Percentiles rank a stretch among this genome's conserved stretches.
phyloP scores from a whole-genome alignment of 192 early-diverging fungal genomes.

The Coemansia sp. region DNA sequence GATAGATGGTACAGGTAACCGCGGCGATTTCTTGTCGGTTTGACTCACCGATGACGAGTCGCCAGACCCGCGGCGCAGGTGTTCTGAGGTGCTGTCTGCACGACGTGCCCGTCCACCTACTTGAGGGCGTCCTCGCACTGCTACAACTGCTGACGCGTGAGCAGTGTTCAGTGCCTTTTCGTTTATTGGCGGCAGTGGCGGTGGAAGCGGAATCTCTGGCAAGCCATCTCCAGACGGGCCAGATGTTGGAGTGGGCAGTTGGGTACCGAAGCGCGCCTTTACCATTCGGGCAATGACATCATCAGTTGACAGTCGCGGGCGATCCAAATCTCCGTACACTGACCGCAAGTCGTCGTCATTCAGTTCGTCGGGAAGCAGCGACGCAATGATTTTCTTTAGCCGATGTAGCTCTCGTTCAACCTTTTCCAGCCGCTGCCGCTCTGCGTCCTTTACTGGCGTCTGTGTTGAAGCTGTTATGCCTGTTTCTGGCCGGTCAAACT shows the following conservation, averaged over 20 bases:
- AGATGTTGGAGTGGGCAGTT: slow-evolving; percentile 16
- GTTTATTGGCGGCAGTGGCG: slow-evolving; percentile 18
- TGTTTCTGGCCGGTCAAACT: neutral
- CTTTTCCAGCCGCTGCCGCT: slow-evolving; percentile 39
- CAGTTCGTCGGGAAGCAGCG: slow-evolving; percentile 43
- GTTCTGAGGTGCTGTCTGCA: neutral
- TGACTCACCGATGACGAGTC: slow-evolving; percentile 11
- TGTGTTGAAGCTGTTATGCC: neutral
- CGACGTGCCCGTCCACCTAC: neutral
- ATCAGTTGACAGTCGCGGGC: slow-evolving; percentile 24
- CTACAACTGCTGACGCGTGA: neutral
- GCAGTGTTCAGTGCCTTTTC: neutral
- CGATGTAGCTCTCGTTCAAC: slow-evolving; percentile 50
- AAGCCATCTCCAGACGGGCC: slow-evolving; percentile 9
- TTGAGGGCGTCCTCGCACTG: neutral
- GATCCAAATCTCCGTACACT: slow-evolving; percentile 45
- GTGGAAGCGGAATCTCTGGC: slow-evolving; percentile 7
- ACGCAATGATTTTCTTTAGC: slow-evolving; percentile 49
- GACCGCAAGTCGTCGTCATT: slow-evolving; percentile 52
- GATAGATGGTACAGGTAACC: neutral
- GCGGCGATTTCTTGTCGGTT: neutral
- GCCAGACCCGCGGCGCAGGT: neutral
- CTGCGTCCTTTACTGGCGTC: slow-evolving; percentile 16
- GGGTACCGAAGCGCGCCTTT: slow-evolving; percentile 13
- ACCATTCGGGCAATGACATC: slow-evolving; percentile 36